A percentile compares a stretch with the other conserved stretches of the same genome.
phyloP scores from a whole-genome alignment of 441 rosid genomes.

The Adansonia rubrostipa region DNA sequence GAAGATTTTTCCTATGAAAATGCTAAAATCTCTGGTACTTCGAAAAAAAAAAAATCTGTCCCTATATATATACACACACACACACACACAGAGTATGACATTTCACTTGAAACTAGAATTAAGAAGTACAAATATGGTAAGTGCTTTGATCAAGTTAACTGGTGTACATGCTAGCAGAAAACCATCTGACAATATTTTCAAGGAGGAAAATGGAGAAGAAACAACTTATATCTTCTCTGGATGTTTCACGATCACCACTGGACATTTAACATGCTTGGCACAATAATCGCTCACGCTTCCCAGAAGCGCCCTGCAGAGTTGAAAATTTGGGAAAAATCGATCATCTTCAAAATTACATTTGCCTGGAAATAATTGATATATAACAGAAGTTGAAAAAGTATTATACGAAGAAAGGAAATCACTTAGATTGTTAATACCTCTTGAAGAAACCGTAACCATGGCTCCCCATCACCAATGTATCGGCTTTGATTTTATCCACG shows the following conservation, averaged over 20 bases:
- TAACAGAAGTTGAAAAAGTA: background rate
- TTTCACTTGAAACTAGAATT: background rate
- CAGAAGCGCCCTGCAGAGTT: slow-evolving; percentile 54
- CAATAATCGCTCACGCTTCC: slow-evolving; percentile 84
- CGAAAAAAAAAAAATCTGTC: too few species aligned
- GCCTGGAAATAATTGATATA: background rate
- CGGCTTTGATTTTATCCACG: slow-evolving; percentile 68
- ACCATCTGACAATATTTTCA: background rate
- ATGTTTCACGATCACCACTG: slow-evolving; percentile 72
- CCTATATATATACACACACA: too few species aligned
- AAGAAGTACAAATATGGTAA: background rate
- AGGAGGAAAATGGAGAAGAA: background rate
- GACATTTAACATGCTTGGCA: slow-evolving; percentile 74
- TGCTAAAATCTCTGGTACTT: too few species aligned
- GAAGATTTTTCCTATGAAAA: too few species aligned
- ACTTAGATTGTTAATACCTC: slow-evolving; percentile 41
- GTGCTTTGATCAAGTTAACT: background rate
- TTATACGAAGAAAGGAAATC: background rate
- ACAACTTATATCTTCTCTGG: slow-evolving; percentile 19
- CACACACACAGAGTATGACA: background rate
- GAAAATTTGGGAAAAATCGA: background rate
- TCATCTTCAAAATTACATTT: background rate
- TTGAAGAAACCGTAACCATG: slow-evolving; percentile 93
- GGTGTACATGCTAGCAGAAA: background rate
- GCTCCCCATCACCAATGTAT: slow-evolving; percentile 88